phyloP scores from a whole-genome alignment of 208 protist genomes.

The Leishmania tropica region DNA sequence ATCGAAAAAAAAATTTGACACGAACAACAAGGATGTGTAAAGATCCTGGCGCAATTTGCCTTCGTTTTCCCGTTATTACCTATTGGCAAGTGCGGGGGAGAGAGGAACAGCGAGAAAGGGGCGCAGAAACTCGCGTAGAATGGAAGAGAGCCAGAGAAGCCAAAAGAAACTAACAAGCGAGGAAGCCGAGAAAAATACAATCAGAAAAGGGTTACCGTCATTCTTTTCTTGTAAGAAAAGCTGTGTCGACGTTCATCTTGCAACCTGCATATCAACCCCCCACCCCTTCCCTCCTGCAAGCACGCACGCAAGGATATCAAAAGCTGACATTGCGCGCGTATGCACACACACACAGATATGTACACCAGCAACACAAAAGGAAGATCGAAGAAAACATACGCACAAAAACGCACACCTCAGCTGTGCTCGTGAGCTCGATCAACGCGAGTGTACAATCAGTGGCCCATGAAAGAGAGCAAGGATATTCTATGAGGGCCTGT shows the following conservation, averaged over 20 bases:
- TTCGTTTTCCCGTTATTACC: not conserved
- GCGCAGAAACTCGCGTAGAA: not conserved
- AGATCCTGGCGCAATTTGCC: not conserved
- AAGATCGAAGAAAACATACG: not conserved
- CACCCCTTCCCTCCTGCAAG: not conserved
- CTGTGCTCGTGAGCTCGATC: not conserved
- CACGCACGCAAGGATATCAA: not conserved
- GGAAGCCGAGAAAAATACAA: not conserved
- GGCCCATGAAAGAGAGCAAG: not conserved
- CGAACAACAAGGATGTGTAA: not conserved
- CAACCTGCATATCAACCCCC: not conserved
- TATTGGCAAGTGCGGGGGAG: not conserved
- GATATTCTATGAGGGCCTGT: not conserved
- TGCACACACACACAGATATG: not conserved
- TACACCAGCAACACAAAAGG: not conserved
- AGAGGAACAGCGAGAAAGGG: not conserved
- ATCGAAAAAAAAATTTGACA: not conserved
- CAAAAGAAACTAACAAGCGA: not conserved
- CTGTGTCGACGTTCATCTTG: not conserved
- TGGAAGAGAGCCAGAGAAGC: not conserved
- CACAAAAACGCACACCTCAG: not conserved
- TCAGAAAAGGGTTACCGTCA: not conserved
- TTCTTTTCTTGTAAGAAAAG: not conserved
- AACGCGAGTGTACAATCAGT: not conserved
- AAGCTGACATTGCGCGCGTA: not conserved